These are phyloP conservation scores for Penicillium rolfsii DNA, from an alignment of 2,329 filamentous ascomycete genomes.

Conservation along the genomic window DNA sequence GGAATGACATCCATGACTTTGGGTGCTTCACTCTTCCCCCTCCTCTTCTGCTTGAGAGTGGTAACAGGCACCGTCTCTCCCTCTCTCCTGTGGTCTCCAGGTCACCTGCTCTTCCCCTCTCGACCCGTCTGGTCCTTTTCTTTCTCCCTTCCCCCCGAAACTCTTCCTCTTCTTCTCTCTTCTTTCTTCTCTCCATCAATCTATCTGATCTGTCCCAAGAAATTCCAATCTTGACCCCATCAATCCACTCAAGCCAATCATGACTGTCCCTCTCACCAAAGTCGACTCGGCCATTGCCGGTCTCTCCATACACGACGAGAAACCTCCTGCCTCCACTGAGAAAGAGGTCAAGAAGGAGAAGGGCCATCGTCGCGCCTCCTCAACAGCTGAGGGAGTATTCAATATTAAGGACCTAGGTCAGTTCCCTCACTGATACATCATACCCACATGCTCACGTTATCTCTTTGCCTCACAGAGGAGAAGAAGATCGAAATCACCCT, in stretches of 20 bases:
- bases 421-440: constrained; percentile 34
- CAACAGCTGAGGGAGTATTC: constrained; percentile 70
- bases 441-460: background rate
- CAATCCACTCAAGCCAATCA: constrained; percentile 35
- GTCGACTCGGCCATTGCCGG: constrained; percentile 90
- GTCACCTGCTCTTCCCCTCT: constrained; percentile 37
- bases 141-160: constrained; percentile 9
- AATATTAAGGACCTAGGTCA: constrained; percentile 87
- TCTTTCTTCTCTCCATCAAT: constrained; percentile 16
- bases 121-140: constrained; percentile 15
- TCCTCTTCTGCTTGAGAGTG: background rate
- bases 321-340: constrained; percentile 35
- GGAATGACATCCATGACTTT: constrained; percentile 32
- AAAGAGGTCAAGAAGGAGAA: constrained; percentile 52
- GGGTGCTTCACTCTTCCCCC: background rate
- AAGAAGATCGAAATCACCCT: constrained; percentile 38
- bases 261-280: constrained; percentile 74
- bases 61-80: constrained; percentile 5
- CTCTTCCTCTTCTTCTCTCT: constrained; percentile 10
- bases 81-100: constrained; percentile 9
- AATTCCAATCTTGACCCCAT: background rate
- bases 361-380: constrained; percentile 71
- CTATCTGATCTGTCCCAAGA: constrained; percentile 10
- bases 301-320: constrained; percentile 69
- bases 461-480: constrained; percentile 27